Base-by-base conservation (phyloP, 2,329 filamentous ascomycete genomes). In the Aaosphaeria pasadenensis region DNA sequence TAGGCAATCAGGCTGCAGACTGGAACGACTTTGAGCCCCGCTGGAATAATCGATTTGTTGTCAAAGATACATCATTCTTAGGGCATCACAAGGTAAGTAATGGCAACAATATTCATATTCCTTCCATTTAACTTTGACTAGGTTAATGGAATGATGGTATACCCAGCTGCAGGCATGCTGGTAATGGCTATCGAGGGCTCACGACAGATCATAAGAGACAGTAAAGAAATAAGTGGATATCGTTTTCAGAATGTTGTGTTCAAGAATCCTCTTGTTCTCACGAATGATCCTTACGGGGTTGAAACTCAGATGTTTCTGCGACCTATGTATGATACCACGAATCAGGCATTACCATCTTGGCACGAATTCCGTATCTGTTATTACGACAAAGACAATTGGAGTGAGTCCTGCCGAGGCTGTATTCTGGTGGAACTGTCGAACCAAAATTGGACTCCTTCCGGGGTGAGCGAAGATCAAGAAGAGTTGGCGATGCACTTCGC, bases 1-100 rank as follows among this genome's bases (percentile, higher is more conserved):
- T 57, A 1, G 55, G 55, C 4, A 39, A 43, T 2, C 47, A 24
- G 5, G 36, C 42, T 9, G 17, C 44, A 5, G 53, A 51, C 36
- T 51, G 40, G 44, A 48, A 48, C 40, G 29, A n/a, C 9, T 29
- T 41, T 9, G 52, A 60, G 39, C 46, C 54, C 6, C 40, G 42
- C 33, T 79, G 76, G 76, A 63, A 74, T n/a, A 74, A 74, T 41
- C 32, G 32, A 59, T 74, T 36, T 59, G 31, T n/a, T 42, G 24
- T 24, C 13, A 36, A 9, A 40, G 17, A 51, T 64, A 30, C 43
- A 44, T 5, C 50, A 50, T 68, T 62, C 60, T 39, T 64, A 6
- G 11, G n/a, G 1, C 52, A 62, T 40, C 66, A 69, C 46, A 52
- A 43, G 11, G 32, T 73, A 5, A 36, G 31, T 9, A 48, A 50